phyloP scores from a whole-genome alignment of 352 stramenopile species.

The Pythium dissimile region DNA sequence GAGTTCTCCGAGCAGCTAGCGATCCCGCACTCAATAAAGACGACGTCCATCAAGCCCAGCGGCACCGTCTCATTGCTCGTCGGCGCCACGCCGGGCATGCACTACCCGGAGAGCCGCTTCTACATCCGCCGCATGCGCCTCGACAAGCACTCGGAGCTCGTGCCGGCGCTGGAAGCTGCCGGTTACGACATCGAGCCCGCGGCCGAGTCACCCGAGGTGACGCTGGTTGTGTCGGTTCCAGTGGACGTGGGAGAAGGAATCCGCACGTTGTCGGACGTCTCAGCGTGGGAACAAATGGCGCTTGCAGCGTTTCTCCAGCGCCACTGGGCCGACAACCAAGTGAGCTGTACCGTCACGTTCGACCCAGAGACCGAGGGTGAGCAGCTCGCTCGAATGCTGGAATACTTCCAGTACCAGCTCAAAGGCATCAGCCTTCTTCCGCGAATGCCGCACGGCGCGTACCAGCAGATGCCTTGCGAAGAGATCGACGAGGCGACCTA shows the following conservation, averaged over 20 bases:
- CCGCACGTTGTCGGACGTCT: constrained; percentile 81
- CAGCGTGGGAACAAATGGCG: constrained; percentile 91
- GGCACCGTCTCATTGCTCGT: constrained; percentile 92
- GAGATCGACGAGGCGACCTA: constrained; percentile 79
- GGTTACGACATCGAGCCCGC: constrained; percentile 83
- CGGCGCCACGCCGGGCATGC: constrained; percentile 91
- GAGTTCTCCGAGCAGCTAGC: constrained; percentile 66
- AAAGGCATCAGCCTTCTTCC: constrained; percentile 92
- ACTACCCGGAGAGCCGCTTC: constrained; percentile 91
- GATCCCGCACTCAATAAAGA: constrained; percentile 91
- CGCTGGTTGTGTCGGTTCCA: constrained; percentile 90
- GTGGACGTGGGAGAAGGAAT: constrained; percentile 86
- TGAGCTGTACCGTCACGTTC: constrained; percentile 94
- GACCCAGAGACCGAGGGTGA: constrained; percentile 80
- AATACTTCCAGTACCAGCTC: constrained; percentile 94
- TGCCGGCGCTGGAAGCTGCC: constrained; percentile 61
- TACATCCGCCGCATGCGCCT: constrained; percentile 91
- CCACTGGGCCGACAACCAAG: constrained; percentile 94
- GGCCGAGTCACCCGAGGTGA: constrained; percentile 52
- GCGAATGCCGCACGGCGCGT: constrained; percentile 71
- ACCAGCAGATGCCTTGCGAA: constrained; percentile 92
- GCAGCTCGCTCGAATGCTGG: constrained; percentile 79
- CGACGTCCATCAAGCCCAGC: constrained; percentile 88
- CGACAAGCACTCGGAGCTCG: constrained; percentile 74
- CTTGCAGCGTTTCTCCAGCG: constrained; percentile 91